Conservation (phyloP, 2,329 filamentous ascomycete species). For the Lasiodiplodia gonubiensis region DNA sequence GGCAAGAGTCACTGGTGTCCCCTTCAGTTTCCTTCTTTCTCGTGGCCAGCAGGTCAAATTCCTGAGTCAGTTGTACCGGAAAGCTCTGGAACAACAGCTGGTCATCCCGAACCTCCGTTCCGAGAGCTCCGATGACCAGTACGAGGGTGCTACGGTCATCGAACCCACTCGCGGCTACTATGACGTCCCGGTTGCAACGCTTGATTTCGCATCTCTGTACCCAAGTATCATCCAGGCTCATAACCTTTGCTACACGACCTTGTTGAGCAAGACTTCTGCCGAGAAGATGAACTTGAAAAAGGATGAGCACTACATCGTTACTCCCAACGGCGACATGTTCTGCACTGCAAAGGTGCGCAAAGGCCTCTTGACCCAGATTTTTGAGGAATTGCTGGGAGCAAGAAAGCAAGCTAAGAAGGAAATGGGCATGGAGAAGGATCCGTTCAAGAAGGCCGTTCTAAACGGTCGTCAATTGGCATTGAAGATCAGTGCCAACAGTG, state of each 20-base stretch:
- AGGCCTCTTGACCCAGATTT: conserved; percentile 89
- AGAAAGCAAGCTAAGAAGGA: conserved; percentile 95
- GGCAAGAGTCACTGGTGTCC: conserved; percentile 98
- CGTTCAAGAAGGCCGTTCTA: conserved; percentile 96
- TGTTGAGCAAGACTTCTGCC: conserved; percentile 78
- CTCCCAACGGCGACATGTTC: conserved; percentile 92
- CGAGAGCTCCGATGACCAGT: conserved; percentile 79
- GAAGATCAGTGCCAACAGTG: conserved; percentile 96
- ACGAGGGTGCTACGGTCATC: conserved; percentile 97
- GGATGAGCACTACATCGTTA: conserved; percentile 95
- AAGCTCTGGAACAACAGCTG: conserved; percentile 88
- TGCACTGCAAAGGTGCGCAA: conserved; percentile 88
- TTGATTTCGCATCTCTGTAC: conserved; percentile 98
- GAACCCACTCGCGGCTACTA: conserved; percentile 94
- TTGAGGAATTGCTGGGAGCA: conserved; percentile 89
- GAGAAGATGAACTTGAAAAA: conserved; percentile 79
- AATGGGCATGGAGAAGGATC: conserved; percentile 84
- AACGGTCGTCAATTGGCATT: conserved; percentile 96
- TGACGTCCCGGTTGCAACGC: conserved; percentile 89
- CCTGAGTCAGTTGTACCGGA: conserved; percentile 94
- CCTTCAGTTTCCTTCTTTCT: conserved; percentile 91
- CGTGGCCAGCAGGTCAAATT: conserved; percentile 98
- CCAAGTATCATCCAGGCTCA: conserved; percentile 99
- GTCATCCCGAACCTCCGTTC: conserved; percentile 87
- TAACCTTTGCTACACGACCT: conserved; percentile 96